phyloP scores from a whole-genome alignment of 164 flowering plant genomes.

The Macadamia integrifolia region DNA sequence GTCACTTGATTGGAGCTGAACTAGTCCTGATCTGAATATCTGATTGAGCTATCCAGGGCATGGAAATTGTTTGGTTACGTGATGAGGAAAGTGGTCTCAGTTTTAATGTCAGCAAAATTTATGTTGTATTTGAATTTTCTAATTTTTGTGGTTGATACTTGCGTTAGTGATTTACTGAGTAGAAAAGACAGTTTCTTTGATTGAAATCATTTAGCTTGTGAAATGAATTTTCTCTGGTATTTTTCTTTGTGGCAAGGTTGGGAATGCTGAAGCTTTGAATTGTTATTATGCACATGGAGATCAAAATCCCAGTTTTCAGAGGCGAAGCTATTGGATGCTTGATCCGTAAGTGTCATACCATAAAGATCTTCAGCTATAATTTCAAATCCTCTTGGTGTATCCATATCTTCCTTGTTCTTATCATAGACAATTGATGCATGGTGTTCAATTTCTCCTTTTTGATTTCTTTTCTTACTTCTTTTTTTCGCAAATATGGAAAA shows the following conservation, averaged over 20 bases:
- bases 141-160: background rate
- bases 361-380: background rate
- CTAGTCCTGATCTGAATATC: too few species aligned
- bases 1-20: too few species aligned
- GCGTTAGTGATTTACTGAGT: background rate
- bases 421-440: background rate
- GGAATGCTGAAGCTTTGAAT: conserved; percentile 83
- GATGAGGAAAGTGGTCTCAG: too few species aligned
- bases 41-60: too few species aligned
- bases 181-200: background rate
- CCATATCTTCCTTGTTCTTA: background rate
- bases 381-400: background rate
- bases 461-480: too few species aligned
- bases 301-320: conserved; percentile 71
- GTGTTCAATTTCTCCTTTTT: background rate
- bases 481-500: too few species aligned
- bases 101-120: too few species aligned
- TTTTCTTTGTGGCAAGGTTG: conserved; percentile 54
- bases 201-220: conserved; percentile 7
- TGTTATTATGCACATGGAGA: conserved; percentile 99
- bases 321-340: conserved; percentile 97
- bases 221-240: conserved; percentile 6
- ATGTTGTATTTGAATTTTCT: too few species aligned
- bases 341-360: conserved; percentile 62
- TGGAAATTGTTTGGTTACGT: too few species aligned